phyloP scores from a whole-genome alignment of 73 alveolate species.

The Tetrahymena elliotti region DNA sequence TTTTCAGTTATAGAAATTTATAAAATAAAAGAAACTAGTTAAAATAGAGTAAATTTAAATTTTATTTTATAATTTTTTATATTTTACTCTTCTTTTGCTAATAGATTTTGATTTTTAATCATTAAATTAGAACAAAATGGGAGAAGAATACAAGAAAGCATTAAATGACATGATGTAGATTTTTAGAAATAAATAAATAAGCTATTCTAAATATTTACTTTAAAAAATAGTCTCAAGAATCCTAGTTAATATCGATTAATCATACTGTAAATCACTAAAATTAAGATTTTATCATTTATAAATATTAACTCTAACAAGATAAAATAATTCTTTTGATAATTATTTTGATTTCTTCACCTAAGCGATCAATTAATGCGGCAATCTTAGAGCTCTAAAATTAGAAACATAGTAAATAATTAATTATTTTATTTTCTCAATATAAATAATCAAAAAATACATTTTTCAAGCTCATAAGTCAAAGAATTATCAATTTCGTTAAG shows the following conservation, averaged over 20 bases:
- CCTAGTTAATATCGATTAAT: not conserved
- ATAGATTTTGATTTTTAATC: no score
- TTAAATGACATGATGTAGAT: not conserved
- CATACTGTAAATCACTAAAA: no score
- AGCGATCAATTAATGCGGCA: not conserved
- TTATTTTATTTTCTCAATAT: no score
- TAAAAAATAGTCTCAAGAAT: not conserved
- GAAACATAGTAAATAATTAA: not conserved
- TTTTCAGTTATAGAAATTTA: no score
- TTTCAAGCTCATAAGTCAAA: not conserved
- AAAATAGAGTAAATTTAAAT: no score
- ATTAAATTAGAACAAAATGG: not conserved
- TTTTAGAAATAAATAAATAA: no score
- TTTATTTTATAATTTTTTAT: no score
- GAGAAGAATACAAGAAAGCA: not conserved
- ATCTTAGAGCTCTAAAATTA: not conserved
- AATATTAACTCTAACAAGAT: not conserved
- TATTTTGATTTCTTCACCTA: not conserved
- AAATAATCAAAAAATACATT: no score
- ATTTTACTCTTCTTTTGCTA: no score
- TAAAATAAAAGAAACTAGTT: no score
- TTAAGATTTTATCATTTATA: no score
- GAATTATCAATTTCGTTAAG: not conserved
- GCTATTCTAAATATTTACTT: no score
- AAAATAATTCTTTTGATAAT: not conserved